phyloP scores from a whole-genome alignment of 1,284 basidiomycete species.

The Sporisorium graminicola region DNA sequence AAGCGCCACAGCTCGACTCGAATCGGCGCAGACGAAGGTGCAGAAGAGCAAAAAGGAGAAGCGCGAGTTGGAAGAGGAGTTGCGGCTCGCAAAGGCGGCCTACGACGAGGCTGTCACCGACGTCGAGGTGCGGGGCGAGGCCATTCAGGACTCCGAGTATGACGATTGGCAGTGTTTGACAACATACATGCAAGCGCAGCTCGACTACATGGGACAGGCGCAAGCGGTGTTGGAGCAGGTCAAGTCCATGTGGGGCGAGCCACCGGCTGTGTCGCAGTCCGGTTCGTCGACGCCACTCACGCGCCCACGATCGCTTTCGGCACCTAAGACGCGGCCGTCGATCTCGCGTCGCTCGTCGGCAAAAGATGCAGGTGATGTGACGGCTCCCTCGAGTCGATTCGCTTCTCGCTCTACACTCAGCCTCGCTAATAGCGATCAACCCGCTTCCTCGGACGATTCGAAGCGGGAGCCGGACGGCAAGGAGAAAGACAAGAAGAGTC shows the following conservation, averaged over 20 bases:
- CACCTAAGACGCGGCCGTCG: conserved; percentile 21
- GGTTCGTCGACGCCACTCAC: conserved; percentile 13
- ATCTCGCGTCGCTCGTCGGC: conserved; percentile 33
- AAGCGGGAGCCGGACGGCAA: conserved; percentile 10
- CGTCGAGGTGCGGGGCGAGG: conserved; percentile 51
- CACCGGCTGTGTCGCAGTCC: conserved; percentile 11
- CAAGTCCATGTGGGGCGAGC: conserved; percentile 33
- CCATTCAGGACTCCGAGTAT: conserved; percentile 51
- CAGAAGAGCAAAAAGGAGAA: conserved; percentile 65
- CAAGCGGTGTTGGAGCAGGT: conserved; percentile 55
- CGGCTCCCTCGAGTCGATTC: conserved; percentile 13
- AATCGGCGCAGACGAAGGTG: conserved; percentile 53
- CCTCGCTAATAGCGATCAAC: conserved; percentile 17
- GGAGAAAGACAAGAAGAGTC: conserved; percentile 23
- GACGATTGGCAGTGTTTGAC: conserved; percentile 57
- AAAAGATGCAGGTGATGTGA: conserved; percentile 23
- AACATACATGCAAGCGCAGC: conserved; percentile 55
- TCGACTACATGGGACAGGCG: conserved; percentile 54
- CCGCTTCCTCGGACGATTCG: conserved; percentile 14
- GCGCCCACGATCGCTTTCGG: conserved; percentile 19
- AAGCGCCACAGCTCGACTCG: conserved; percentile 42
- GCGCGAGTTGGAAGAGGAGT: conserved; percentile 61
- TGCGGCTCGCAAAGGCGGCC: conserved; percentile 55
- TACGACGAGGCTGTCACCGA: conserved; percentile 61
- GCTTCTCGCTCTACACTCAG: conserved; percentile 35